Base-by-base conservation (phyloP, 495 filamentous ascomycete genomes). In the Aspergillus sclerotiicarbonarius region DNA sequence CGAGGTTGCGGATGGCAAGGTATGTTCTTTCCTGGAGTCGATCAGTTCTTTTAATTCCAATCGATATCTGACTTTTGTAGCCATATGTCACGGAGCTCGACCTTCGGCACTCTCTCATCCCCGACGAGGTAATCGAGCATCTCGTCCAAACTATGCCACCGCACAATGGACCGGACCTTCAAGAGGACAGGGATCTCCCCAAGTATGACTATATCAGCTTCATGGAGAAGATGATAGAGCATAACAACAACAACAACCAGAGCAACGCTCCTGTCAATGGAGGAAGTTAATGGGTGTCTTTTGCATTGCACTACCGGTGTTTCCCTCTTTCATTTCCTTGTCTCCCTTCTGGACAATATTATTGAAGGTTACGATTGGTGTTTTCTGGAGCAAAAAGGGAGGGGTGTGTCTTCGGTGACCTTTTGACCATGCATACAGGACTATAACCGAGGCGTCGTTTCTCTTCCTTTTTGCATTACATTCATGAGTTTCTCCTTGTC, bases 1-100 rank as follows among this genome's bases (percentile, higher is more conserved):
- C 54, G 94, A 98, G 73, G 94, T 98, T 25, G 94, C 94, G 12
- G 94, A 98, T 79, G 95, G 95, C 45, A 98, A 98, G 78, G 84
- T 86, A 75, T 47, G 81, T 68, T 46, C 15, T 56, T 2, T 41
- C 8, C 12, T n/a, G 8, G 16, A 5, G 13, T 46, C 33, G 35
- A 32, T n/a, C n/a, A 4, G 16, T 19, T 53, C n/a, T 29, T 52
- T 7, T 8, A 56, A 19, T 50, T 18, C 35, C 21, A 48, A 19
- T 25, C 32, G 1, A 37, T 25, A 0, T 16, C 44, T 31, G 20
- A 51, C 37, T 53, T 59, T 39, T 33, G 16, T 54, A 87, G 82
- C 92, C 94, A 15, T 98, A 97, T 71, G 94, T 98, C 12, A 98
- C 94, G 10, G 94, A 98, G 76, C 86, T 98, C 70, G 94, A 98